Conservation (phyloP, 768 basidiomycete genomes). For the Mycena metata region DNA sequence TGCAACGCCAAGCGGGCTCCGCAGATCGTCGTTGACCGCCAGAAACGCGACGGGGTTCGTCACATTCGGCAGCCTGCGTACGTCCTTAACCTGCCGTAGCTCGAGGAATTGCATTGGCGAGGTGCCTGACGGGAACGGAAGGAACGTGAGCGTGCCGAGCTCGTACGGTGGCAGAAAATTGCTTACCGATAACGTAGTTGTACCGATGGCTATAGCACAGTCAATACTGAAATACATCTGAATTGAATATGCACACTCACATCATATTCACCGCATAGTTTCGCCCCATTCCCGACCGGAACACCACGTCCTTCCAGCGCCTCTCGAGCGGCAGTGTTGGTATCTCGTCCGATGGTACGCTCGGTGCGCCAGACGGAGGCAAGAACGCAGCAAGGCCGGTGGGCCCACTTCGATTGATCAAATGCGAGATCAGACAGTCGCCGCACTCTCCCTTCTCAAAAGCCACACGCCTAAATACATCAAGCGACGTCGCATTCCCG, state of each 20-base stretch:
- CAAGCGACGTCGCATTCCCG: slow-evolving; percentile 7
- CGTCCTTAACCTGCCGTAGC: slow-evolving; percentile 19
- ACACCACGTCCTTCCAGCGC: slow-evolving; percentile 30
- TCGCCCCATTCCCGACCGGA: slow-evolving; percentile 20
- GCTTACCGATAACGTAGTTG: slow-evolving; percentile 33
- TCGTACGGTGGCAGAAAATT: neutral
- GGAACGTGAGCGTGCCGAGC: neutral
- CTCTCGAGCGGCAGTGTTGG: slow-evolving; percentile 4
- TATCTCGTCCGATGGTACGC: neutral
- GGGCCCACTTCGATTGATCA: slow-evolving; percentile 27
- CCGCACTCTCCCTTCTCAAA: slow-evolving; percentile 36
- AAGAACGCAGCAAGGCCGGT: slow-evolving; percentile 32
- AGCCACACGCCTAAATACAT: slow-evolving; percentile 32
- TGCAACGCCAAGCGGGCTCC: neutral
- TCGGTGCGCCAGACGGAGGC: slow-evolving; percentile 19
- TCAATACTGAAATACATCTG: neutral
- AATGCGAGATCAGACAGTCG: slow-evolving; percentile 37
- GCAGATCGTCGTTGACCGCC: slow-evolving; percentile 36
- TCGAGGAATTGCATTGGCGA: slow-evolving; percentile 27
- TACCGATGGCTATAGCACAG: slow-evolving; percentile 30
- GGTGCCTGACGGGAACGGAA: neutral
- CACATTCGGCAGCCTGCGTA: slow-evolving; percentile 2
- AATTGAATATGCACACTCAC: slow-evolving; percentile 5
- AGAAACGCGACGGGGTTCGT: slow-evolving; percentile 29
- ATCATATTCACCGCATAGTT: slow-evolving; percentile 24